Evolutionary conservation across 352 stramenopile genomes (phyloP).

Genomic region (Globisporangium spinosum): DNA sequence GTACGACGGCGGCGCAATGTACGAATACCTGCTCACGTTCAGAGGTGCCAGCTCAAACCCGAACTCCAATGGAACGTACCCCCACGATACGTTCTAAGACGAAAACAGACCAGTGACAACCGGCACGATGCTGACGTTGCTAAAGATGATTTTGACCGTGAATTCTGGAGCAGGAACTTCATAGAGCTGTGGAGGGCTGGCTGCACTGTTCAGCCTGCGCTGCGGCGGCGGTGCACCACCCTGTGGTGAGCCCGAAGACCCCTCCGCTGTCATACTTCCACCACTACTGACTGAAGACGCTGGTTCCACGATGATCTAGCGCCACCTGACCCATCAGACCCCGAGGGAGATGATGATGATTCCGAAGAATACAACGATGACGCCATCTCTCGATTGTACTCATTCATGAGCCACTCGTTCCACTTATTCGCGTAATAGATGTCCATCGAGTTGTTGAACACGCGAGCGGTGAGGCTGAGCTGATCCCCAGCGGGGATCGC

Average conservation of each 20-base stretch:
- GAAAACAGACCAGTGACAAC: slow-evolving; percentile 3
- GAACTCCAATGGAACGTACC: slow-evolving; percentile 6
- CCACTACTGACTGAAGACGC: not conserved
- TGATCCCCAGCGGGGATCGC: slow-evolving; percentile 13
- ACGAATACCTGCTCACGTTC: slow-evolving; percentile 35
- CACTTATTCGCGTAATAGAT: slow-evolving; percentile 22
- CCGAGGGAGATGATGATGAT: not conserved
- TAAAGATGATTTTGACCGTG: slow-evolving; percentile 30
- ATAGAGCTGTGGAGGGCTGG: slow-evolving; percentile 11
- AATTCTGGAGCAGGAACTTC: slow-evolving; percentile 24
- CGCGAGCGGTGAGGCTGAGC: slow-evolving; percentile 28
- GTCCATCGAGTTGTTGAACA: slow-evolving; percentile 32
- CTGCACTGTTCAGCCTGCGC: slow-evolving; percentile 11
- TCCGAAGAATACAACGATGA: not conserved
- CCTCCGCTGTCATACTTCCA: not conserved
- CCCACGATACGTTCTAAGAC: slow-evolving; percentile 2
- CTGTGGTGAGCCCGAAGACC: not conserved
- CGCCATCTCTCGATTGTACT: slow-evolving; percentile 9
- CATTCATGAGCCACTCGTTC: slow-evolving; percentile 27
- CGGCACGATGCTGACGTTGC: slow-evolving; percentile 32
- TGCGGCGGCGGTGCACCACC: not conserved
- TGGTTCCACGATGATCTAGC: not conserved
- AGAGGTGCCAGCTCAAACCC: slow-evolving; percentile 23
- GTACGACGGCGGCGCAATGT: slow-evolving; percentile 29
- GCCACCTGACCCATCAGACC: not conserved